Percentiles rank a stretch among this genome's conserved stretches.
These are phyloP conservation scores for Trematosphaeria pertusa DNA, from an alignment of 2,329 filamentous ascomycete species.

Conservation along the genomic window DNA sequence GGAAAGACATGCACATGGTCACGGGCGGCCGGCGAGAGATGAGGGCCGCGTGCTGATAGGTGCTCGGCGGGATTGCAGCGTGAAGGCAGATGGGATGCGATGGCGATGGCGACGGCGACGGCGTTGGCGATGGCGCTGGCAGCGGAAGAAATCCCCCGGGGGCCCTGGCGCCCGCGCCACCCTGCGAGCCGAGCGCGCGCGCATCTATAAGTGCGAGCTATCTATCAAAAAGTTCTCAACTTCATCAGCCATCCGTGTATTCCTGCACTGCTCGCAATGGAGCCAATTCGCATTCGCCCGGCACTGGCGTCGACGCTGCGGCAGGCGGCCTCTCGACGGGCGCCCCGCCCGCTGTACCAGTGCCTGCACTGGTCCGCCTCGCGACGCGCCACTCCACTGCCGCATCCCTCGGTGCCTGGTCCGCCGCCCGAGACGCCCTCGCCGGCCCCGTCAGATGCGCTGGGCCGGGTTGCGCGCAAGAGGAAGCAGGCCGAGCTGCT, in stretches of 20 bases:
- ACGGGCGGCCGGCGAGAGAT: constrained; percentile 9
- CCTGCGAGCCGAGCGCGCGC: constrained; percentile 3
- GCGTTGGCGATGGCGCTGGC: neutral
- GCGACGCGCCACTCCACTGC: constrained; percentile 62
- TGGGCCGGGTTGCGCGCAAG: constrained; percentile 57
- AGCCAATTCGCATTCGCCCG: constrained; percentile 40
- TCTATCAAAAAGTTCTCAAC: too few relatives aligned
- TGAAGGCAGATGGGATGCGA: too few relatives aligned
- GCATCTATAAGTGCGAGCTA: constrained; percentile 10
- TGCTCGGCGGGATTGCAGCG: neutral
- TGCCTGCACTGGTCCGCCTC: constrained; percentile 52
- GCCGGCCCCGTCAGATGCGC: constrained; percentile 55
- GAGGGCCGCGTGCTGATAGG: constrained; percentile 14
- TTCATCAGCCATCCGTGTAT: constrained; percentile 1
- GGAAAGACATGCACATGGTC: constrained; percentile 31
- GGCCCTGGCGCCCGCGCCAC: neutral
- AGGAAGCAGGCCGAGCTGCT: constrained; percentile 59
- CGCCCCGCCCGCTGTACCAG: constrained; percentile 35
- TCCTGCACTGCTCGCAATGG: constrained; percentile 22
- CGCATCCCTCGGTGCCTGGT: constrained; percentile 64
- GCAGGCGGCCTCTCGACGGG: constrained; percentile 18
- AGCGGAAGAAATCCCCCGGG: neutral
- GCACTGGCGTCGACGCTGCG: constrained; percentile 29
- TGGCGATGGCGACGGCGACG: neutral
- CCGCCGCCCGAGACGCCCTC: constrained; percentile 66